These are phyloP conservation scores for Zygoascus ofunaensis DNA, from an alignment of 805 yeast species.

Conservation along the genomic window DNA sequence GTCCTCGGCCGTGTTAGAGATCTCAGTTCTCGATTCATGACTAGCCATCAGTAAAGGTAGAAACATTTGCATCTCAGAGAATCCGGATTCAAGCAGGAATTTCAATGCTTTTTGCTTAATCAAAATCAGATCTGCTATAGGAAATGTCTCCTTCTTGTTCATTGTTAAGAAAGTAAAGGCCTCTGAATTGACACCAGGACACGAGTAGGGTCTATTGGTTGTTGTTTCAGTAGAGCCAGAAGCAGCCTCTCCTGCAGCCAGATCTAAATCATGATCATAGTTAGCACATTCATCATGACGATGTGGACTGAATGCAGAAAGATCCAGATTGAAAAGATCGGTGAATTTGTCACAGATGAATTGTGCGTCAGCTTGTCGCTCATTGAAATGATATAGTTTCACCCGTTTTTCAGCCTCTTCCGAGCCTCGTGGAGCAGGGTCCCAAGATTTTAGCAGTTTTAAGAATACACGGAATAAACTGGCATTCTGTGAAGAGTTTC, in stretches of 20 bases:
- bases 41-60: conserved; percentile 55
- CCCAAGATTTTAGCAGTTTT: conserved; percentile 44
- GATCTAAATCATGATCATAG: not conserved
- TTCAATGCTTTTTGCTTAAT: conserved; percentile 36
- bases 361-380: conserved; percentile 32
- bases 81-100: conserved; percentile 35
- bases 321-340: conserved; percentile 23
- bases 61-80: conserved; percentile 31
- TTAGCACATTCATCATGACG: conserved; percentile 5
- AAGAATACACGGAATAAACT: conserved; percentile 54
- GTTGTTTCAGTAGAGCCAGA: not conserved
- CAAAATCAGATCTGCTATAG: conserved; percentile 20
- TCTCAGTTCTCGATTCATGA: conserved; percentile 46
- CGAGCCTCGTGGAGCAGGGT: conserved; percentile 40
- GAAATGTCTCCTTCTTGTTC: conserved; percentile 57
- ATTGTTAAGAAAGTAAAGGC: conserved; percentile 58
- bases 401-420: conserved; percentile 33
- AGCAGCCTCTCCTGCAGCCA: too few relatives aligned
- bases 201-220: conserved; percentile 18
- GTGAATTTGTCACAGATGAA: conserved; percentile 43
- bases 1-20: conserved; percentile 48
- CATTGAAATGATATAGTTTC: conserved; percentile 31
- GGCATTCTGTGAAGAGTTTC: conserved; percentile 35
- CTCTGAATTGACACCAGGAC: conserved; percentile 54
- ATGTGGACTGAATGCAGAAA: conserved; percentile 1